Base-by-base conservation (phyloP, 2,329 filamentous ascomycete genomes). In the Trichophyton rubrum region DNA sequence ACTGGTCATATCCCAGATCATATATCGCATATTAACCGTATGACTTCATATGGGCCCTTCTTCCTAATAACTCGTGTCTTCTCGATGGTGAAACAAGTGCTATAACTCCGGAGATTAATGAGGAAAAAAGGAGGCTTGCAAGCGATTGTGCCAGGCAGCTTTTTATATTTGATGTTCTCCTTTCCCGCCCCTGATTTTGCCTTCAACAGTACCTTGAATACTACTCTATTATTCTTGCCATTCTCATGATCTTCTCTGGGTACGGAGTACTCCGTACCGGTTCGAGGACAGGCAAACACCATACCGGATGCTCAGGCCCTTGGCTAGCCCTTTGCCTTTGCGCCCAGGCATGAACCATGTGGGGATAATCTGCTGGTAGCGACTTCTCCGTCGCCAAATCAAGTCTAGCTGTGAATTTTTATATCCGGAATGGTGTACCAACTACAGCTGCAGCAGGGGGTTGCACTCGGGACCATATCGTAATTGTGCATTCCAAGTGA, bases 381-480 rank as follows among this genome's bases (percentile, higher is more conserved):
- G 51, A 35, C 49, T 53, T 15, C 22, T 7, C 49, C 17, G 3
- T 35, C 15, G 6, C 51, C n/a, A 55, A 55, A 35, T 9, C 9
- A 33, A 55, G 51, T 30, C 51, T 55, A 55, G 27, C 13, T 33
- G 27, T 20, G 20, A 51, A 27, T 51, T n/a, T 33, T 17, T 55
- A n/a, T n/a, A 24, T 51, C 20, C 51, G 13, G 27, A 17, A 30
- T 55, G 11, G 22, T 35, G 15, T 55, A 30, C 5, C 51, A 55
- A 38, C 51, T 55, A 15, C 51, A 35, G n/a, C 51, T 55, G 51
- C 51, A 55, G n/a, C 51, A 55, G 51, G 49, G 51, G 30, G 24
- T 11, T n/a, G 24, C 27, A 13, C 27, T 55, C 27, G 51, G 51
- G 51, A 17, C 51, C 24, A 22, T 20, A 27, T 55, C 17, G 20